Base-by-base conservation (phyloP, 306 rosid genomes). In the Prunus mume region DNA sequence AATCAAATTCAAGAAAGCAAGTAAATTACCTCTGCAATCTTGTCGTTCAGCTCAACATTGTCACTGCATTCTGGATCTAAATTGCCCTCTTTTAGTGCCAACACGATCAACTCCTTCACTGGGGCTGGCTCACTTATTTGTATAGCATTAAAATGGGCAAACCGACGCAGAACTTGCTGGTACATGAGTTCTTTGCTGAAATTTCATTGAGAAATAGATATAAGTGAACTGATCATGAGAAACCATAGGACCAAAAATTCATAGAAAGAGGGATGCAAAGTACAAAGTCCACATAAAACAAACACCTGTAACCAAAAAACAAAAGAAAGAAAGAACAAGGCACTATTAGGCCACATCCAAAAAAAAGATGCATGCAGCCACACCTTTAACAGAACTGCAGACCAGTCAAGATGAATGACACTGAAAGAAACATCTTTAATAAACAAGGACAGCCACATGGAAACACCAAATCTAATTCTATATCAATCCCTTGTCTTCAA, bases 141-240 rank as follows among this genome's bases (percentile, higher is more conserved):
- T 64, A 95, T 95, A 27, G 97, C 96, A 79, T 86, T 90, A 78
- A 90, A 90, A 83, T 90, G 95, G 41, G 86, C 86, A 83, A 95
- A 92, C 55, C 96, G 93, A 70, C 85, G 88, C 73, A 92, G 78
- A 83, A 87, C 98, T 87, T 95, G 98, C 85, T 94, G 96, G 75
- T 94, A 94, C 93, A 94, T 94, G 71, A 94, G 97, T 85, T 94
- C 98, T 86, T 94, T 86, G 87, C 97, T 94, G 91, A 75, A 90
- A 71, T 69, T 67, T 64, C 55, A 84, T 63, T 54, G 71, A 55
- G 43, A 46, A 46, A 19, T 57, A 63, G 78, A 55, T 30, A 20
- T 41, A 10, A 50, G 17, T 64, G 34, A 49, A 50, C 15, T 20
- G 0, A 66, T 74, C 47, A 65, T 10, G 20, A 69, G 25, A 51